Base-by-base conservation (phyloP, 129 eudicot species). In the Oenanthe sinensis region DNA sequence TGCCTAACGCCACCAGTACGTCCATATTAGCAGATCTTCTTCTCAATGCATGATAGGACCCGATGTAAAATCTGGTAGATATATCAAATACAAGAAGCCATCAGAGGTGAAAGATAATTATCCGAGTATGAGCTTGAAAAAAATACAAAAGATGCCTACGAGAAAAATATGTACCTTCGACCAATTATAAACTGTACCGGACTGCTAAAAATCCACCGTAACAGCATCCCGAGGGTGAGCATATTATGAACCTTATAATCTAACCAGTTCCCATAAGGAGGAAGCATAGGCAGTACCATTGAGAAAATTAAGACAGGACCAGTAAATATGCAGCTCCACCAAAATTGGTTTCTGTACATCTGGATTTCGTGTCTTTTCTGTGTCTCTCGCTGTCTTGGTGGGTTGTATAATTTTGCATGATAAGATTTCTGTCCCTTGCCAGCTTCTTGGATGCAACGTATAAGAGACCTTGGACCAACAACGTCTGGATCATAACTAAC, bases 11-110 rank as follows among this genome's bases (percentile, higher is more conserved):
- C 82, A 96, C 97, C 71, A 96, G 88, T 84, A 96, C 99, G 75
- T 96, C 99, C 99, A 96, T 96, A 75, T 96, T 96, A 49, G 99
- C 97, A 36, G 97, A 92, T 79, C 74, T 89, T 81, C 97, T 87
- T 76, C 88, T 80, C 77, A 96, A 81, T 4, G 99, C 96, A 82
- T 90, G 93, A 85, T 96, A 96, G n/a, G 99, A 89, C 77, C 99
- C 99, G 60, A 89, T 80, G 70, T 96, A 96, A 81, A 96, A 96
- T 89, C 99, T 95, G 88, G 77, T n/a, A 79, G 76, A 28, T 33
- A 71, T 54, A 76, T 84, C 26, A 65, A 65, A 47, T 74, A 44
- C 42, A 58, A 71, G 36, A 8, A 54, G 46, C 46, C 10, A 12
- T 39, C 43, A 43, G 43, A 60, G 43, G 33, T 33, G 43, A 30